A percentile compares a stretch with the other conserved stretches of the same genome.
Conservation (phyloP, 1,284 basidiomycete genomes). For the Ceratobasidium sp. region DNA sequence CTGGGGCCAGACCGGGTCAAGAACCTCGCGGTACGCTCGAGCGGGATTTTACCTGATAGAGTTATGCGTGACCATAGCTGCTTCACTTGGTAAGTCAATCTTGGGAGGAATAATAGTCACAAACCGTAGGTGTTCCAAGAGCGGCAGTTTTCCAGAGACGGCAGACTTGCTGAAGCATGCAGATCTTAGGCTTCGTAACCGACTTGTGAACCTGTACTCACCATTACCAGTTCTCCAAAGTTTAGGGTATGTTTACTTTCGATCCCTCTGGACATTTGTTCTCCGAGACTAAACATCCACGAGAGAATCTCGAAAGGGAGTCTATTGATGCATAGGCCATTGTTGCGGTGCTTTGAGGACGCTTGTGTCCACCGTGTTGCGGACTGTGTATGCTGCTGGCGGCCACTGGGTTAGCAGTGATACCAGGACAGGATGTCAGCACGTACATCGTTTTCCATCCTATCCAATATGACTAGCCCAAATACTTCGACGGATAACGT, state of each 20-base stretch:
- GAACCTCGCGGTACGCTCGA: neutral
- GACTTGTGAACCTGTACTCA: neutral
- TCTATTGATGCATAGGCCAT: neutral
- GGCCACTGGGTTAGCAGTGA: no score
- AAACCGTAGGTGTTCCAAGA: constrained; percentile 22
- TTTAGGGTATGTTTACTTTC: no score
- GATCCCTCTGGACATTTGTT: neutral
- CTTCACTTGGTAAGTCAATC: neutral
- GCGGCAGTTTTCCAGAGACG: constrained; percentile 21
- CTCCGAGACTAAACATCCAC: neutral
- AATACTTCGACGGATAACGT: no score
- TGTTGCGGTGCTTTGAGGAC: neutral
- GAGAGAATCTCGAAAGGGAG: neutral
- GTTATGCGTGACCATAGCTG: constrained; percentile 25
- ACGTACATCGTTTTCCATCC: no score
- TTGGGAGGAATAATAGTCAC: neutral
- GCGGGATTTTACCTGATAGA: neutral
- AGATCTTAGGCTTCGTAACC: neutral
- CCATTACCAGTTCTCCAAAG: neutral
- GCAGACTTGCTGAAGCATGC: constrained; percentile 18
- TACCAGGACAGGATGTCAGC: no score
- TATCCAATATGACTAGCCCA: no score
- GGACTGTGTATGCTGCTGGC: no score
- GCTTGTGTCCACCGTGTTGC: no score
- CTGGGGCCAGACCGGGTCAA: neutral